These are phyloP conservation scores for Lentinula novae-zelandiae DNA, from an alignment of 1,284 basidiomycete genomes.

Conservation along the genomic window DNA sequence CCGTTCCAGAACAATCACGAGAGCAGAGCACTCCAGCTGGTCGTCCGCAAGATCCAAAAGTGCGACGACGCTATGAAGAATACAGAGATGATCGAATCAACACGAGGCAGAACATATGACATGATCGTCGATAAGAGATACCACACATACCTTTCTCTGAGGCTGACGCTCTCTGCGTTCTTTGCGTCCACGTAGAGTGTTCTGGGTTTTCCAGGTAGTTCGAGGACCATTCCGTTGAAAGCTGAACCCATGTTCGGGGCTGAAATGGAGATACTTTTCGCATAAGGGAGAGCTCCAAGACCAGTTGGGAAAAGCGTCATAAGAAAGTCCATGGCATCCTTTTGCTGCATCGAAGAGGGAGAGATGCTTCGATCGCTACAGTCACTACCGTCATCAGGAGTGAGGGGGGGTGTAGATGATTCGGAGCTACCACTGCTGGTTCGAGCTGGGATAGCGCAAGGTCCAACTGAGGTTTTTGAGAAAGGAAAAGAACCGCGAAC, in stretches of 20 bases:
- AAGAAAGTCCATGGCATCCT: slow-evolving; percentile 69
- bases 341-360: slow-evolving; percentile 32
- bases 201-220: slow-evolving; percentile 64
- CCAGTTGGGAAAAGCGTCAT: slow-evolving; percentile 72
- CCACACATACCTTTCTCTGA: slow-evolving; percentile 68
- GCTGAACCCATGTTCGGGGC: slow-evolving; percentile 59
- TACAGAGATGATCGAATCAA: slow-evolving; percentile 8
- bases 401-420: slow-evolving; percentile 60
- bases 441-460: slow-evolving; percentile 28
- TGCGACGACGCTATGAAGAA: slow-evolving; percentile 63
- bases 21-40: slow-evolving; percentile 67
- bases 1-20: slow-evolving; percentile 71
- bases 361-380: slow-evolving; percentile 35
- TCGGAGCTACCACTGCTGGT: slow-evolving; percentile 16
- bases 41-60: slow-evolving; percentile 80
- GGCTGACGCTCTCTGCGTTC: slow-evolving; percentile 68
- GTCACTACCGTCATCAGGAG: slow-evolving; percentile 50
- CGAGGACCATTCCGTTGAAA: slow-evolving; percentile 75
- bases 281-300: slow-evolving; percentile 58
- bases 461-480: slow-evolving; percentile 17
- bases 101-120: slow-evolving; percentile 5
- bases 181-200: slow-evolving; percentile 81
- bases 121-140: slow-evolving; percentile 6
- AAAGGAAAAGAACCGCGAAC: slow-evolving; percentile 19
- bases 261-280: slow-evolving; percentile 69